Base-by-base conservation (phyloP, 257 asterid species). In the Ilex asprella region DNA sequence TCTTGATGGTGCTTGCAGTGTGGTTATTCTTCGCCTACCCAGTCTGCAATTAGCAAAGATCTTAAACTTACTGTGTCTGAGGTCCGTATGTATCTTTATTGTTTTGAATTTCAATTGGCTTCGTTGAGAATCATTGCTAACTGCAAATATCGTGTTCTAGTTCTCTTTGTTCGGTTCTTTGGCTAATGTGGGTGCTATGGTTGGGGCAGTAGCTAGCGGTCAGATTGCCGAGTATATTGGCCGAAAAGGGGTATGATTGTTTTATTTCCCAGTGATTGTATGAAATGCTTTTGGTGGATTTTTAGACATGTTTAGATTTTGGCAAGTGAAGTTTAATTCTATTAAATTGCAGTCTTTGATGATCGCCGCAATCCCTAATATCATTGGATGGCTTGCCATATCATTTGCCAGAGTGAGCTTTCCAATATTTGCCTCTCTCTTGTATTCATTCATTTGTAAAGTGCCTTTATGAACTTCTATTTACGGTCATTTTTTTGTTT, bases 151-250 rank as follows among this genome's bases (percentile, higher is more conserved):
- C 14, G 6, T 49, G 54, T 49, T 49, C 54, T 11, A 92, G 98
- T 92, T 88, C 76, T 92, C 98, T 39, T 63, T 85, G 31, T 92
- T 92, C 53, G 98, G 98, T 67, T 92, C 98, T 53, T 77, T 92
- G 31, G 80, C 95, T 2, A 92, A 92, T 62, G 98, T 86, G 65
- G 98, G 98, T 35, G 97, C 98, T 56, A 89, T 92, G 98, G 97
- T 89, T 61, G 98, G 98, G 72, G 98, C 98, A 63, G 83, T 92
- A 70, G 83, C 97, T 54, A 92, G 98, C 66, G 98, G 97, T 70
- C 98, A 92, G 66, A 89, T 92, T 67, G 94, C 98, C 7, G 98
- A 92, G 81, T 89, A 92, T 71, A 82, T 89, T 49, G 98, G 98
- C 31, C 74, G 98, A 67, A 92, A 92, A 75, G 98, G 97, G 93